Evolutionary conservation across 495 filamentous ascomycete genomes (phyloP), one percentile per base, ranked within the genome.

Genomic region (Tuber magnatum): DNA sequence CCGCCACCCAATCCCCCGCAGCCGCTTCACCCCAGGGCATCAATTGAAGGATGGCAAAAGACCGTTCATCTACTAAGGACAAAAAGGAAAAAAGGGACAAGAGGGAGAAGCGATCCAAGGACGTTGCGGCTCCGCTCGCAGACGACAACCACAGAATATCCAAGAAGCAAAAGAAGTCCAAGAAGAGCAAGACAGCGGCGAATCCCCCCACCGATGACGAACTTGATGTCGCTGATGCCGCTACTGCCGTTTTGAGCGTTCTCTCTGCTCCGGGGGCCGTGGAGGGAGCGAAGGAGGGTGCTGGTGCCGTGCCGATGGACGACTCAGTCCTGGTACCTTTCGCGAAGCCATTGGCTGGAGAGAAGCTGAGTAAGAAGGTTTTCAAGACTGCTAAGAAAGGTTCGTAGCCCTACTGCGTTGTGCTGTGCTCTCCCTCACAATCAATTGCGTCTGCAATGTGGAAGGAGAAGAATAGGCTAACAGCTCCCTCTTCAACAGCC

Each of bases 381-480:
- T 85, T 94, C 81, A 96, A 96, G 88, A 89, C 89, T 44, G 92
- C 98, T 72, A 94, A 95, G 88, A 96, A 96, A 86, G 92, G 95
- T 97, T 87, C 71, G 87, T 84, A 48, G 16, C 44, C 16, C 14
- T 68, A 44, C 51, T 68, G 38, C 71, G 39, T 44, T 65, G 42
- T 44, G 44, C 24, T 65, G 42, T 44, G 44, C 24, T 6, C 42
- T 20, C 35, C 24, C 18, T n/a, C 35, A 12, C 16, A 41, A 9
- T 28, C 69, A 71, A n/a, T n/a, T 71, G 6, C 40, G 46, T 14
- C n/a, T 70, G 14, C 16, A 71, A 32, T 5, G n/a, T 38, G 39
- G 39, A 72, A 20, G n/a, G 39, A 32, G 28, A 41, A 71, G 46
- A 40, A 20, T 4, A 71, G 4, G 61, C 71, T 76, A 43, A 76